phyloP scores from a whole-genome alignment of 371 early-diverging fungal species.

The Dipsacomyces acuminosporus region DNA sequence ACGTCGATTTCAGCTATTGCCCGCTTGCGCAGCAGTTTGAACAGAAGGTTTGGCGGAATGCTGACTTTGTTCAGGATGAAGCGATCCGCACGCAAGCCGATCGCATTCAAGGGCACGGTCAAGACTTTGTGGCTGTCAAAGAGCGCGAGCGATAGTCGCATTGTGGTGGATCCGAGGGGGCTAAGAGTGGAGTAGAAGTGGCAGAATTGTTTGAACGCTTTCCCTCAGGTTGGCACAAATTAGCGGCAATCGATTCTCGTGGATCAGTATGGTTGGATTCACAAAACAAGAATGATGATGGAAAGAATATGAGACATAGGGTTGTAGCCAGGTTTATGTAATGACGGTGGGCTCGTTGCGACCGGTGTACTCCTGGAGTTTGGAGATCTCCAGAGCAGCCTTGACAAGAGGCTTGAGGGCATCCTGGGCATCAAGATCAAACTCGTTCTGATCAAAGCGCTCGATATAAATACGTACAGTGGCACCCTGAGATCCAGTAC shows the following conservation, averaged over 20 bases:
- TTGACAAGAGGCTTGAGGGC: conserved; percentile 87
- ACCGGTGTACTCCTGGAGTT: conserved; percentile 79
- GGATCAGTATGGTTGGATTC: too few species aligned
- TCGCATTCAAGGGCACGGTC: conserved; percentile 19
- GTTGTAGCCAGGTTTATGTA: conserved; percentile 59
- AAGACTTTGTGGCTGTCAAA: background rate
- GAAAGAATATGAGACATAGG: too few species aligned
- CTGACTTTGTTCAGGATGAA: conserved; percentile 6
- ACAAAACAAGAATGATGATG: too few species aligned
- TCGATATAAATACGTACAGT: conserved; percentile 96
- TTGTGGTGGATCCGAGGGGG: too few species aligned
- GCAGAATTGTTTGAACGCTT: too few species aligned
- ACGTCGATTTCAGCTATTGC: conserved; percentile 4
- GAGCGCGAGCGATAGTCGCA: too few species aligned
- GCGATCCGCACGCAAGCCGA: conserved; percentile 23
- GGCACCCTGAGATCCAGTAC: conserved; percentile 94
- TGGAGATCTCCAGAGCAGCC: conserved; percentile 71
- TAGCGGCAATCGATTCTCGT: too few species aligned
- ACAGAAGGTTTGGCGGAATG: conserved; percentile 13
- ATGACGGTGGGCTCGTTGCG: conserved; percentile 91
- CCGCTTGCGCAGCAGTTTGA: conserved; percentile 29
- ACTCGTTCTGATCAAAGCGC: conserved; percentile 69
- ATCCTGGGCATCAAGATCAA: conserved; percentile 64
- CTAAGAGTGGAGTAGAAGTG: too few species aligned
- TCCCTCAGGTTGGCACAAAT: too few species aligned